A percentile compares a stretch with the other conserved stretches of the same genome.
phyloP scores from a whole-genome alignment of 78 protist genomes.

The Tieghemostelium lacteum region DNA sequence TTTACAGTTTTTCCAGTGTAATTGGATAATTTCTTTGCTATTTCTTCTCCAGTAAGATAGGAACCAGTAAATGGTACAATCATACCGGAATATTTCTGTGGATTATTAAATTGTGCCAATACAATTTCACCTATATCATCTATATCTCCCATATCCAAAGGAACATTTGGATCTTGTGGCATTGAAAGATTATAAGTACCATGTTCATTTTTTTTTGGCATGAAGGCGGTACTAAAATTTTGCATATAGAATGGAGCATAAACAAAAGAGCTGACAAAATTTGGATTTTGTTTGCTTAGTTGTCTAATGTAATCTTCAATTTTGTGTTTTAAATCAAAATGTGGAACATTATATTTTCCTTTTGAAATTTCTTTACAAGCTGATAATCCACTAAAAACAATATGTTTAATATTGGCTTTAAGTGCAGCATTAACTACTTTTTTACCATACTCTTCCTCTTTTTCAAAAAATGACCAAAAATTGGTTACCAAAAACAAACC shows the following conservation, averaged over 20 bases:
- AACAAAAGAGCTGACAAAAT: conserved; percentile 12
- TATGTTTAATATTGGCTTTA: conserved; percentile 8
- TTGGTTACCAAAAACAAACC: conserved; percentile 21
- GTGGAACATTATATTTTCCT: conserved; percentile 19
- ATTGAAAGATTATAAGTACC: neutral
- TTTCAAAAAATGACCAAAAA: neutral
- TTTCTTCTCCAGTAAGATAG: neutral
- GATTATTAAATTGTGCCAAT: neutral
- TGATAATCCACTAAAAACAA: conserved; percentile 8
- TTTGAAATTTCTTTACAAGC: neutral
- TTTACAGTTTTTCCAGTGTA: conserved; percentile 1
- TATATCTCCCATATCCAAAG: conserved; percentile 13
- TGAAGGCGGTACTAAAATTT: neutral
- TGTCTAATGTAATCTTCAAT: conserved; percentile 10
- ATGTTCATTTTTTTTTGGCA: neutral
- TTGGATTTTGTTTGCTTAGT: neutral
- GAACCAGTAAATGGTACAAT: conserved; percentile 1
- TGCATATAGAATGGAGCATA: conserved; percentile 12
- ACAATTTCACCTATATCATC: conserved; percentile 25
- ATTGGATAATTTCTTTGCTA: conserved; percentile 10
- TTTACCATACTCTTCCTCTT: conserved; percentile 12
- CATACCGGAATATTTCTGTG: neutral
- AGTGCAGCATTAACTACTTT: conserved; percentile 24
- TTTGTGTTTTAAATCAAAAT: conserved; percentile 7
- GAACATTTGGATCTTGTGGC: neutral